These are phyloP conservation scores for Strobilomyces echinocephalus DNA, from an alignment of 768 basidiomycete genomes.

Conservation along the genomic window DNA sequence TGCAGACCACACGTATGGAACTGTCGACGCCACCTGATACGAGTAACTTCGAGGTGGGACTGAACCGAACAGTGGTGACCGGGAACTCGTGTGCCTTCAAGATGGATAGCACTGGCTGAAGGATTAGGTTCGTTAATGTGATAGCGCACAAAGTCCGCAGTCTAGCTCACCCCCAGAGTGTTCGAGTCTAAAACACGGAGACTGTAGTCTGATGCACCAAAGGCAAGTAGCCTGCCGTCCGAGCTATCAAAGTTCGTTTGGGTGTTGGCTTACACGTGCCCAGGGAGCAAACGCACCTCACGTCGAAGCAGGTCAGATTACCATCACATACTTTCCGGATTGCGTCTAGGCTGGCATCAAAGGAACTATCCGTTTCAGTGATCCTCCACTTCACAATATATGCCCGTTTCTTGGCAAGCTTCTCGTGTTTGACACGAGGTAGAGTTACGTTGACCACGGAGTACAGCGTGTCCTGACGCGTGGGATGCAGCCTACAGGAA, in stretches of 20 bases:
- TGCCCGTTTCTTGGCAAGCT: constrained; percentile 51
- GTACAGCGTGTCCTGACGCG: constrained; percentile 51
- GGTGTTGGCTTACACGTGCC: constrained; percentile 1
- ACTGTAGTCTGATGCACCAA: constrained; percentile 81
- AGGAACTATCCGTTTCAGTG: constrained; percentile 58
- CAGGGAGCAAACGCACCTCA: constrained; percentile 53
- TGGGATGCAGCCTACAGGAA: constrained; percentile 51
- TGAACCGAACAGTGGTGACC: constrained; percentile 85
- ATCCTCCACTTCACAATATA: constrained; percentile 74
- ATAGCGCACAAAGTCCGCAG: background rate
- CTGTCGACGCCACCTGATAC: constrained; percentile 92
- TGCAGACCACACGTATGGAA: constrained; percentile 71
- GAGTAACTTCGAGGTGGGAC: constrained; percentile 71
- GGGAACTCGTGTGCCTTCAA: constrained; percentile 95
- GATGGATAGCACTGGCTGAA: constrained; percentile 82
- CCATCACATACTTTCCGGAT: constrained; percentile 71
- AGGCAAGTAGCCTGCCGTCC: constrained; percentile 79
- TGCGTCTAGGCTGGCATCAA: constrained; percentile 47
- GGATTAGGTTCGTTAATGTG: constrained; percentile 1
- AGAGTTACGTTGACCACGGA: constrained; percentile 67
- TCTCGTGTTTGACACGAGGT: constrained; percentile 52
- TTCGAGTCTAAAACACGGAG: constrained; percentile 79
- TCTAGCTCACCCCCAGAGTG: constrained; percentile 62
- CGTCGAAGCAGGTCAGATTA: constrained; percentile 81
- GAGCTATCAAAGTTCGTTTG: constrained; percentile 41